Evolutionary conservation across 345 rosid species (phyloP).

Genomic region (Salix brachista): DNA sequence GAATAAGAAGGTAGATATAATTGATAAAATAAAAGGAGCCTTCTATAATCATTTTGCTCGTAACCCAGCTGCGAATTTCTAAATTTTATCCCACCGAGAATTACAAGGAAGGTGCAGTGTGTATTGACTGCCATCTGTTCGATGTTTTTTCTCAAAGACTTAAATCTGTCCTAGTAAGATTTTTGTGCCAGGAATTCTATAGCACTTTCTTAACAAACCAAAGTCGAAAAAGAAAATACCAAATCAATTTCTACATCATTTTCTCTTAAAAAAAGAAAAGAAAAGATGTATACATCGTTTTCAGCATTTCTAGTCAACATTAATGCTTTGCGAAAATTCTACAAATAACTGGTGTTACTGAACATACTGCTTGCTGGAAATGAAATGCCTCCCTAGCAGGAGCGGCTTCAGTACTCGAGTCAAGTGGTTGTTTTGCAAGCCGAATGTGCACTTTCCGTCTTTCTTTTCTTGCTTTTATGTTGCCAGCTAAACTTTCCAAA

Average conservation of each 20-base stretch:
- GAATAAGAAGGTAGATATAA: not conserved
- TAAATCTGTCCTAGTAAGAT: not conserved
- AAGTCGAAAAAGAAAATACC: not conserved
- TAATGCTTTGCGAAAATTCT: not conserved
- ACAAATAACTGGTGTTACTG: not conserved
- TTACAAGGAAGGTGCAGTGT: not conserved
- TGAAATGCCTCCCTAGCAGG: not conserved
- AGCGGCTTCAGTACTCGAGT: not conserved
- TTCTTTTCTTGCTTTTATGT: not conserved
- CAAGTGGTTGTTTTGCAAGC: not conserved
- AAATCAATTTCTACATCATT: not conserved
- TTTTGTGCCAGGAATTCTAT: not conserved
- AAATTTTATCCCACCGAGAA: not conserved
- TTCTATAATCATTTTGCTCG: not conserved
- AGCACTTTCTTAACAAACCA: not conserved
- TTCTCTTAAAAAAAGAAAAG: not conserved
- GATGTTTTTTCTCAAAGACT: not conserved
- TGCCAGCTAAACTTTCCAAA: not conserved
- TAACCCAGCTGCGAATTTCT: not conserved
- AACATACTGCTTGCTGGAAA: not conserved
- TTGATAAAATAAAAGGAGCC: not conserved
- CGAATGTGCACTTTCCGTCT: not conserved
- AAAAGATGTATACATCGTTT: not conserved
- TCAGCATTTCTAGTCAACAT: not conserved
- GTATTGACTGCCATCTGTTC: not conserved